Evolutionary conservation across 2,329 filamentous ascomycete genomes (phyloP).

Genomic region (Xylaria hypoxylon): DNA sequence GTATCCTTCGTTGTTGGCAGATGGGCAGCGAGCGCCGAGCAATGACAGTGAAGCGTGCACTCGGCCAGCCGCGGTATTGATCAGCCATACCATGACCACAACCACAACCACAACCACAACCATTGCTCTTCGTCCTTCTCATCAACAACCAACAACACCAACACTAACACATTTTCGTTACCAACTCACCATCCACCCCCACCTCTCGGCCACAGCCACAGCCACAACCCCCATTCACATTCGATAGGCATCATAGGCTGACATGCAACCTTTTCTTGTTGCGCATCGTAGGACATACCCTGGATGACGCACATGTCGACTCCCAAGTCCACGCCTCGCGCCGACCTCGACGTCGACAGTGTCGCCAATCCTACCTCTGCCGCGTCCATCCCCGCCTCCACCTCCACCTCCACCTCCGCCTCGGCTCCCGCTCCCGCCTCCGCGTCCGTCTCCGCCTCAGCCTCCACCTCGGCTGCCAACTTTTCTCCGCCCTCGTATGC

Average conservation of each 20-base stretch:
- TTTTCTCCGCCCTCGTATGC: conserved; percentile 53
- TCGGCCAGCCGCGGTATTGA: no score
- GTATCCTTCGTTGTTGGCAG: no score
- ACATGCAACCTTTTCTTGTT: conserved; percentile 34
- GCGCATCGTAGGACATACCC: conserved; percentile 56
- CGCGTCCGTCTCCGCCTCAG: conserved; percentile 16
- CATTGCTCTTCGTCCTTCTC: no score
- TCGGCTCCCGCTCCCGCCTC: conserved; percentile 32
- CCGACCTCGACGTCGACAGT: conserved; percentile 49
- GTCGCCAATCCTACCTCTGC: conserved; percentile 49
- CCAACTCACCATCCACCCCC: no score
- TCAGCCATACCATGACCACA: no score
- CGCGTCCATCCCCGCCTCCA: conserved; percentile 13
- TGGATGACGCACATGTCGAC: conserved; percentile 67
- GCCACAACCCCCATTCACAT: not conserved
- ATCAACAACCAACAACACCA: no score
- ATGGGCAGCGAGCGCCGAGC: no score
- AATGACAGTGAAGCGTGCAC: no score
- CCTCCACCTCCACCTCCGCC: conserved; percentile 20
- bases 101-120: no score
- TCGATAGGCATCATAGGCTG: conserved; percentile 32
- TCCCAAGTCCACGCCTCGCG: conserved; percentile 56
- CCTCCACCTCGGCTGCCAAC: conserved; percentile 35
- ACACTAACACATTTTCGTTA: no score
- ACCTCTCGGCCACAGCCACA: no score